Evolutionary conservation across 768 basidiomycete genomes (phyloP).

Genomic region (Sistotremastrum niveocremeum): DNA sequence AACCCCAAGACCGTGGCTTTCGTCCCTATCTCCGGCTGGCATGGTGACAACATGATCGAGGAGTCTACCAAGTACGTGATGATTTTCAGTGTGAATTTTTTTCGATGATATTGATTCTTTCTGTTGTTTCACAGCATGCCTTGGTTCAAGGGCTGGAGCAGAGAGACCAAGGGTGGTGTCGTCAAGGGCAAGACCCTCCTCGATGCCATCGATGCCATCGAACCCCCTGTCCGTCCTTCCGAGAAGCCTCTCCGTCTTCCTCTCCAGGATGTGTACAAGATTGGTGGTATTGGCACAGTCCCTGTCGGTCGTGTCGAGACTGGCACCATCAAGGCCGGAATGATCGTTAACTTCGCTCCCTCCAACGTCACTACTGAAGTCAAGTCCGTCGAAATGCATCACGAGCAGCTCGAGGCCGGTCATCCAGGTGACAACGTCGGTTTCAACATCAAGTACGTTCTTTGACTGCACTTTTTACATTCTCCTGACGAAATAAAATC

Average conservation of each 20-base stretch:
- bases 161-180: slow-evolving; percentile 75
- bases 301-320: slow-evolving; percentile 99
- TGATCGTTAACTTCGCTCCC: slow-evolving; percentile 96
- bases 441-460: slow-evolving; percentile 87
- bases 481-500: slow-evolving; percentile 1
- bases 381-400: slow-evolving; percentile 99
- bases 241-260: slow-evolving; percentile 99
- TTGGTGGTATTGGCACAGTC: slow-evolving; percentile 99
- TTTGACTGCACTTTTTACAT: slow-evolving; percentile 1
- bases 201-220: slow-evolving; percentile 99
- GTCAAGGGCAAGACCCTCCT: slow-evolving; percentile 99
- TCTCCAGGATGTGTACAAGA: slow-evolving; percentile 99
- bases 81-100: background rate
- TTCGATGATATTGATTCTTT: slow-evolving; percentile 3
- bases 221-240: slow-evolving; percentile 89
- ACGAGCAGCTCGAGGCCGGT: slow-evolving; percentile 94
- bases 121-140: slow-evolving; percentile 54
- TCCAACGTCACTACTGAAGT: slow-evolving; percentile 99
- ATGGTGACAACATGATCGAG: slow-evolving; percentile 99
- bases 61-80: slow-evolving; percentile 76
- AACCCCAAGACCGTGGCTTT: slow-evolving; percentile 98
- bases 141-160: slow-evolving; percentile 99
- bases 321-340: slow-evolving; percentile 98
- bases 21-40: slow-evolving; percentile 99
- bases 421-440: slow-evolving; percentile 98